Evolutionary conservation across 2,329 filamentous ascomycete genomes (phyloP).

Genomic region (Penicillium frequentans): DNA sequence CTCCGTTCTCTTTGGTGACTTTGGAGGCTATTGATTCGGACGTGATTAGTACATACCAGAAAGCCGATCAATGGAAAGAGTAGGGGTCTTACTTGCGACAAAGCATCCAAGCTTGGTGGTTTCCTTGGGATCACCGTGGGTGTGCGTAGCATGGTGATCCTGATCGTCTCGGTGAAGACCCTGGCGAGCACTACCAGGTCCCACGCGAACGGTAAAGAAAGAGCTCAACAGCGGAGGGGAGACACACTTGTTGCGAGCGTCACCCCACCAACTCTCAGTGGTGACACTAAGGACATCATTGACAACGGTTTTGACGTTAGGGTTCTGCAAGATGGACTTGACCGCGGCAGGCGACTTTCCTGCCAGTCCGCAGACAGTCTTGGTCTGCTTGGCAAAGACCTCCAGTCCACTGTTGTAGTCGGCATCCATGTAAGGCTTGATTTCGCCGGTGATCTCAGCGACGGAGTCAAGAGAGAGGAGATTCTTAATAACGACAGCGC

Average conservation of each 20-base stretch:
- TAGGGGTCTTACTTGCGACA: not conserved
- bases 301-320: not conserved
- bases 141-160: not conserved
- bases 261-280: not conserved
- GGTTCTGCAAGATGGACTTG: not conserved
- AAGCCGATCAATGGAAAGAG: not conserved
- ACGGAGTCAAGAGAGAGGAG: not conserved
- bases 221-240: not conserved
- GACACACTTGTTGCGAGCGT: not conserved
- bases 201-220: not conserved
- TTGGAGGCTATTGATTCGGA: constrained; percentile 19
- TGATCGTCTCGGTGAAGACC: not conserved
- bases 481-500: not conserved
- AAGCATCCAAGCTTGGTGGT: not conserved
- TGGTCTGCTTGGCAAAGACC: not conserved
- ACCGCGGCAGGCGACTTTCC: not conserved
- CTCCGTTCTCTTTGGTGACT: constrained; percentile 45
- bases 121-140: not conserved
- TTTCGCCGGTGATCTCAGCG: not conserved
- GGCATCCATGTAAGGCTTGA: not conserved
- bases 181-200: not conserved
- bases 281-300: not conserved
- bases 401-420: not conserved
- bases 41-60: not conserved
- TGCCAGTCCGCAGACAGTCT: not conserved